A percentile compares a stretch with the other conserved stretches of the same genome.
Conservation (phyloP, 306 rosid species). For the Gastrolobium bilobum region DNA sequence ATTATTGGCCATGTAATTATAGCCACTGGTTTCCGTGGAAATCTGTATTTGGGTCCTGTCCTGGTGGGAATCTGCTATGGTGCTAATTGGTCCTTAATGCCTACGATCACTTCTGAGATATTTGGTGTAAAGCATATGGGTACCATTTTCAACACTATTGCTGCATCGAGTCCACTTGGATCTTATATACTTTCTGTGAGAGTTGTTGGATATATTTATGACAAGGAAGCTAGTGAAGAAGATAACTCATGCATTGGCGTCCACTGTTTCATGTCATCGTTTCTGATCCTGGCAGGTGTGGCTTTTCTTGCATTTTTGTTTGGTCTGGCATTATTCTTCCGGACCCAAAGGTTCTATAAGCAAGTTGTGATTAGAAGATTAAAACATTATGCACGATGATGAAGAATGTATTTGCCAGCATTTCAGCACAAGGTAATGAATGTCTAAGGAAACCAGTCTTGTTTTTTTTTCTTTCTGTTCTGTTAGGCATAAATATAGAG, state of each 20-base stretch:
- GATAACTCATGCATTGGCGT: conserved; percentile 67
- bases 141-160: conserved; percentile 85
- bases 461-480: conserved; percentile 30
- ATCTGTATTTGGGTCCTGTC: conserved; percentile 77
- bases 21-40: conserved; percentile 77
- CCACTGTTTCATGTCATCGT: conserved; percentile 79
- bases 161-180: conserved; percentile 85
- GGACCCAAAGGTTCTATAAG: conserved; percentile 72
- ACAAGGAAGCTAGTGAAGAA: conserved; percentile 59
- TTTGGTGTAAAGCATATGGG: conserved; percentile 90
- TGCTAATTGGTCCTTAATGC: conserved; percentile 95
- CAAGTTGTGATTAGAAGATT: conserved; percentile 62
- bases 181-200: conserved; percentile 86
- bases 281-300: conserved; percentile 75
- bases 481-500: conserved; percentile 32
- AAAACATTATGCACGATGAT: conserved; percentile 48
- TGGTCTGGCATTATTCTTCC: conserved; percentile 67
- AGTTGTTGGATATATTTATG: conserved; percentile 82
- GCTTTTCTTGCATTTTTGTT: conserved; percentile 68
- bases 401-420: conserved; percentile 6
- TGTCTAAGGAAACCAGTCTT: conserved; percentile 42
- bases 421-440: conserved; percentile 46
- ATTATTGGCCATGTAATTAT: conserved; percentile 71
- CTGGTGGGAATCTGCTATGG: conserved; percentile 90
- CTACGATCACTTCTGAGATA: conserved; percentile 83